These are phyloP conservation scores for Lippia alba DNA, from an alignment of 305 asterid species.

Conservation along the genomic window DNA sequence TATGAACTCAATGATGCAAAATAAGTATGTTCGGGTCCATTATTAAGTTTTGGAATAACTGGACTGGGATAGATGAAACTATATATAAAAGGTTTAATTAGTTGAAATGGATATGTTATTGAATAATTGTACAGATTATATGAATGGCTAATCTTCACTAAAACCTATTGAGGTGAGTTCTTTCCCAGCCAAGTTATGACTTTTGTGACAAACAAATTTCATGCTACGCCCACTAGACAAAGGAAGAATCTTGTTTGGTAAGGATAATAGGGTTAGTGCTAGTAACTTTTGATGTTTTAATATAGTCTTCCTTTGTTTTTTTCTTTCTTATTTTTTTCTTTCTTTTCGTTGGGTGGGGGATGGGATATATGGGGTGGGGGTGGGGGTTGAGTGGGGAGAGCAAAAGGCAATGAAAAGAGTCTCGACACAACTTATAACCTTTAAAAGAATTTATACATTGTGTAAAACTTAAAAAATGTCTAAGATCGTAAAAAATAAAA, in stretches of 20 bases:
- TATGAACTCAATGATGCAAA: background rate
- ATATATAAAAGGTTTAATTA: no score
- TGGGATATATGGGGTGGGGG: background rate
- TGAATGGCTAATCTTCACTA: background rate
- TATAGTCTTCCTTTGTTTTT: background rate
- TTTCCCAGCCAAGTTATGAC: background rate
- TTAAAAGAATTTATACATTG: no score
- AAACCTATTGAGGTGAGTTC: background rate
- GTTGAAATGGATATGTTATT: no score
- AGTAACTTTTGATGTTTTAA: background rate
- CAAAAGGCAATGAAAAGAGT: no score
- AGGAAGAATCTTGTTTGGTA: constrained; percentile 18
- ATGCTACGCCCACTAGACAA: background rate
- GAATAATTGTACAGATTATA: background rate
- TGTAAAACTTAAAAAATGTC: no score
- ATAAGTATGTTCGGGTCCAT: background rate
- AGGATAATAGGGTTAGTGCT: background rate
- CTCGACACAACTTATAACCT: no score
- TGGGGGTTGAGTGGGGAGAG: no score
- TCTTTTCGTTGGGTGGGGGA: background rate
- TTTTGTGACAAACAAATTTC: constrained; percentile 5
- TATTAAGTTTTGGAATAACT: no score
- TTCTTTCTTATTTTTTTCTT: background rate
- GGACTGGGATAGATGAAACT: no score
- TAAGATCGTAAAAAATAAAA: no score